These are phyloP conservation scores for Cladosporium colombiae DNA, from an alignment of 2,329 filamentous ascomycete genomes.

Conservation along the genomic window DNA sequence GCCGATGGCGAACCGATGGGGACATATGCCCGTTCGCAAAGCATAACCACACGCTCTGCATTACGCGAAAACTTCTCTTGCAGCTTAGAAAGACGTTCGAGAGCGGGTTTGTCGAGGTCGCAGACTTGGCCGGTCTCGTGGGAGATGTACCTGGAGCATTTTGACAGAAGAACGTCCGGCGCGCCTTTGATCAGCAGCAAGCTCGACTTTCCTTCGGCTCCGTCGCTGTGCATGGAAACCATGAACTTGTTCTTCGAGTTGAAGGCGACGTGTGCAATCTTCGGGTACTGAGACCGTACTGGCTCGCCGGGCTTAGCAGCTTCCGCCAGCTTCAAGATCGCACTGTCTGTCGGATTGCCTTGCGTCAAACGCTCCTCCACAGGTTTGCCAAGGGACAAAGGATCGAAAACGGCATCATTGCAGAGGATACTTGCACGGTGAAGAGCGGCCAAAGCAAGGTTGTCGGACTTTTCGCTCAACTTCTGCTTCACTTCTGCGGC, in stretches of 20 bases:
- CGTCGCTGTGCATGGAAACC: slow-evolving; percentile 40
- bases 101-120: slow-evolving; percentile 40
- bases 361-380: slow-evolving; percentile 40
- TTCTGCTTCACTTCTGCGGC: slow-evolving; percentile 32
- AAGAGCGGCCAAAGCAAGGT: slow-evolving; percentile 26
- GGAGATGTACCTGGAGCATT: slow-evolving; percentile 22
- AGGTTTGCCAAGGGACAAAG: slow-evolving; percentile 40
- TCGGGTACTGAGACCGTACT: slow-evolving; percentile 22
- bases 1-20: slow-evolving; percentile 33
- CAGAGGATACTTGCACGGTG: slow-evolving; percentile 41
- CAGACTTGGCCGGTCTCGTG: slow-evolving; percentile 31
- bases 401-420: slow-evolving; percentile 49
- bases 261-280: slow-evolving; percentile 49
- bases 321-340: slow-evolving; percentile 45
- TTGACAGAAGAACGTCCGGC: slow-evolving; percentile 31
- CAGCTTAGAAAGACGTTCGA: slow-evolving; percentile 38
- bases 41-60: slow-evolving; percentile 48
- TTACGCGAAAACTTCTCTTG: slow-evolving; percentile 46
- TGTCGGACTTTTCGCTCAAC: neutral
- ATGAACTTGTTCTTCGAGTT: slow-evolving; percentile 56
- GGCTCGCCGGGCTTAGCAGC: slow-evolving; percentile 14
- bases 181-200: slow-evolving; percentile 33
- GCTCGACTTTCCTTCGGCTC: slow-evolving; percentile 22
- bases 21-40: slow-evolving; percentile 43
- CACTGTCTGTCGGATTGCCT: slow-evolving; percentile 49